A percentile compares a stretch with the other conserved stretches of the same genome.
phyloP scores from a whole-genome alignment of 2,329 filamentous ascomycete genomes.

The Pleoardoris graminearum region DNA sequence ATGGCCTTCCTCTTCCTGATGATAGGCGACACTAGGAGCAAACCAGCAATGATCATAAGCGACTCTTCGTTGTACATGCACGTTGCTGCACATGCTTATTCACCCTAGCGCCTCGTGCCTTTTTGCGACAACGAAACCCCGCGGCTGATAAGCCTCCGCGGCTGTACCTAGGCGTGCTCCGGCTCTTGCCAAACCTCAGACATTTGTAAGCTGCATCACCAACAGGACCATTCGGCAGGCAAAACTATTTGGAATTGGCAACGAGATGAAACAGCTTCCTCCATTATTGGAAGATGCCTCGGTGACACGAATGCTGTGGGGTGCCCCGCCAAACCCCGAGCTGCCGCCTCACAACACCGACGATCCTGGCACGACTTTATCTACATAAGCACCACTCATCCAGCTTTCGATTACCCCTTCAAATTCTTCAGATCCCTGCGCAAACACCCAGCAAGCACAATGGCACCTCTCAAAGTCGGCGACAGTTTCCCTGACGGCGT shows the following conservation, averaged over 20 bases:
- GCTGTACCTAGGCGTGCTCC: not conserved
- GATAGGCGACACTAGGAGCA: not conserved
- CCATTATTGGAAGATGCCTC: constrained; percentile 2
- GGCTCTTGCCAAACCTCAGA: not conserved
- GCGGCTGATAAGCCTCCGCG: not conserved
- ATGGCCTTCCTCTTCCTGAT: not conserved
- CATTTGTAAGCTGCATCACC: not conserved
- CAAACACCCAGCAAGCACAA: constrained; percentile 35
- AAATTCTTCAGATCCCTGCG: not conserved
- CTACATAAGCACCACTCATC: not conserved
- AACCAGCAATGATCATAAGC: not conserved
- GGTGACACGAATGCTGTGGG: constrained; percentile 9
- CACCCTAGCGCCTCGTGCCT: not conserved
- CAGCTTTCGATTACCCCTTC: not conserved
- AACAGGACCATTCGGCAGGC: not conserved
- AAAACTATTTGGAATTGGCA: constrained; percentile 5
- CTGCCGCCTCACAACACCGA: not conserved
- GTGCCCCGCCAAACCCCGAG: constrained; percentile 3
- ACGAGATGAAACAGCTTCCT: not conserved
- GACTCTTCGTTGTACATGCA: not conserved
- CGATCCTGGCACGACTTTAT: not conserved
- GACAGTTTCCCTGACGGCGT: constrained; percentile 82
- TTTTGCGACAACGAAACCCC: not conserved
- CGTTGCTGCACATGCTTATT: constrained; percentile 2
- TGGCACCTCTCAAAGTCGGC: constrained; percentile 75